These are phyloP conservation scores for Boletellus deceptivus DNA, from an alignment of 1,284 basidiomycete species.

Conservation along the genomic window DNA sequence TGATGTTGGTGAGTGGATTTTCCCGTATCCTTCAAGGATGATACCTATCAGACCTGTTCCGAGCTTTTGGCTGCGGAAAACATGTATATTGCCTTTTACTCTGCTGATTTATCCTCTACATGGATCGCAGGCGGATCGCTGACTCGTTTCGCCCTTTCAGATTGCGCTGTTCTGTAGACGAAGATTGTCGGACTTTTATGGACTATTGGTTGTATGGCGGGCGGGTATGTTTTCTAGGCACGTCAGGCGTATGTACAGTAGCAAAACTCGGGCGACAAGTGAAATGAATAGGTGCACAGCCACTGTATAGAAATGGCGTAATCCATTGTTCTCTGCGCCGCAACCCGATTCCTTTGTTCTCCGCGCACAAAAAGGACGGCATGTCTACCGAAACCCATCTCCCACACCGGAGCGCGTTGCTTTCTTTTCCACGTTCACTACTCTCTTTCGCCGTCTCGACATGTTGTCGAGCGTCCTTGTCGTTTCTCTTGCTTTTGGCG, in stretches of 20 bases:
- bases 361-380: constrained; percentile 24
- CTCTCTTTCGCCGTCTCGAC: constrained; percentile 32
- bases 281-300: constrained; percentile 10
- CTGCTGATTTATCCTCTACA: constrained; percentile 17
- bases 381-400: constrained; percentile 15
- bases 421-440: constrained; percentile 27
- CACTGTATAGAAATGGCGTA: constrained; percentile 9
- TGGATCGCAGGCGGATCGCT: constrained; percentile 3
- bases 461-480: constrained; percentile 49
- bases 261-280: background rate
- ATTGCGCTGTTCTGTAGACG: too few relatives aligned
- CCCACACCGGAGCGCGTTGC: constrained; percentile 16
- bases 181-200: constrained; percentile 6
- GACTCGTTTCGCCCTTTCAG: background rate
- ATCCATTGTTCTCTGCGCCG: constrained; percentile 28
- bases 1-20: constrained; percentile 29
- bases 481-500: constrained; percentile 43
- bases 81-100: constrained; percentile 26
- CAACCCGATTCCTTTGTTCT: constrained; percentile 30
- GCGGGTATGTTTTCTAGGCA: too few relatives aligned
- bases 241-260: constrained; percentile 11
- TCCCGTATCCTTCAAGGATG: constrained; percentile 24
- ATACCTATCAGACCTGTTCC: constrained; percentile 44
- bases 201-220: constrained; percentile 14
- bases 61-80: constrained; percentile 34